A percentile compares a stretch with the other conserved stretches of the same genome.
Conservation (phyloP, 2,329 filamentous ascomycete species). For the Alternaria conjuncta region DNA sequence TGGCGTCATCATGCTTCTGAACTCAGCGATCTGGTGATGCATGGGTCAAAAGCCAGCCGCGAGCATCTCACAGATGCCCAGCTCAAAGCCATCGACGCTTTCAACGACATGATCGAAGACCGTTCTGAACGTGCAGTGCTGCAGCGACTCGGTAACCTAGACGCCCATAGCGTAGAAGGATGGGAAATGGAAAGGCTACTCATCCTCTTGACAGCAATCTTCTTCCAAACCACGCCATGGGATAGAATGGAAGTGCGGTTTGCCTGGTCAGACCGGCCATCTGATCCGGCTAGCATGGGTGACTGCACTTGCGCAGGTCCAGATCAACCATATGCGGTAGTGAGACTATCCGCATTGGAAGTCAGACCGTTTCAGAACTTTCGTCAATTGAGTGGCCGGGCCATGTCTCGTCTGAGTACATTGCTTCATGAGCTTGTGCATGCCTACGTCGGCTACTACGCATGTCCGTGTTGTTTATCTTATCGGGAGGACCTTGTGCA, state of each 20-base stretch:
- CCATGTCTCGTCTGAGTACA: not conserved
- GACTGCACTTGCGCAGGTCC: not conserved
- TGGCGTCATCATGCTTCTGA: not conserved
- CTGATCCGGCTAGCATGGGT: not conserved
- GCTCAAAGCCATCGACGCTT: not conserved
- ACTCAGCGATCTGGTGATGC: not conserved
- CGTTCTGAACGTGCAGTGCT: not conserved
- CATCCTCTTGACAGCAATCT: not conserved
- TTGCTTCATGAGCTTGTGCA: not conserved
- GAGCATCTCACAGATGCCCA: not conserved
- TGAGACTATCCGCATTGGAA: not conserved
- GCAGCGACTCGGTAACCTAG: not conserved
- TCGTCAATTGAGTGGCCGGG: not conserved
- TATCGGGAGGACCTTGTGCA: not conserved
- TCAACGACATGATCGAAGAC: not conserved
- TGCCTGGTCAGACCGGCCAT: not conserved
- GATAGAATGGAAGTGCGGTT: not conserved
- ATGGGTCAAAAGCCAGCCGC: not conserved
- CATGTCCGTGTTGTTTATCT: not conserved
- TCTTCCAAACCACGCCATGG: not conserved
- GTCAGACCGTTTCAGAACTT: not conserved
- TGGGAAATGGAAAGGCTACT: not conserved
- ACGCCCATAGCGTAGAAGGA: not conserved
- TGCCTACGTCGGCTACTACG: not conserved
- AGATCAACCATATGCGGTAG: not conserved